Percentiles rank a stretch among this genome's conserved stretches.
Conservation (phyloP, 192 early-diverging fungal species). For the Ambispora gerdemannii region DNA sequence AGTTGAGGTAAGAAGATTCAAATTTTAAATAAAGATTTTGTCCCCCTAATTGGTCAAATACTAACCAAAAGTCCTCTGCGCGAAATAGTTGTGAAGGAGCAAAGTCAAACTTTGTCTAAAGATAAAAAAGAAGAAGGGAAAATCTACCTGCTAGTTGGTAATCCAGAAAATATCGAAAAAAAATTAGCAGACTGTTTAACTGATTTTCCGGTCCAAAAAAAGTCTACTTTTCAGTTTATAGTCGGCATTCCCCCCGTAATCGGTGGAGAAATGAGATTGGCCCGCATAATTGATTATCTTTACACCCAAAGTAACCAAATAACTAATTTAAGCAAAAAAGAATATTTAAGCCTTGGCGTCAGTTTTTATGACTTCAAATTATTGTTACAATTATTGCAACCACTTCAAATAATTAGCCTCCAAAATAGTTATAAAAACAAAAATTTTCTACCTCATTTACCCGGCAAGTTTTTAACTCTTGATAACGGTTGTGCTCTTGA, state of each 20-base stretch:
- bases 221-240: neutral
- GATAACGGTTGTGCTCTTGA: neutral
- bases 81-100: neutral
- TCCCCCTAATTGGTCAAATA: neutral
- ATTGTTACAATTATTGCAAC: constrained; percentile 1
- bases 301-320: neutral
- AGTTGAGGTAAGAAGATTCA: neutral
- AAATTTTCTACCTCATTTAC: neutral
- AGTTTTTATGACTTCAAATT: constrained; percentile 3
- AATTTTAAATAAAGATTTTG: neutral
- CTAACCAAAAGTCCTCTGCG: neutral
- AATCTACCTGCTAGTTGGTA: constrained; percentile 7
- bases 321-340: neutral
- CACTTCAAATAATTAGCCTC: neutral
- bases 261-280: neutral
- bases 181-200: neutral
- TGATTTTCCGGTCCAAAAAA: neutral
- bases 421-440: constrained; percentile 7
- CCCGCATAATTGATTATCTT: constrained; percentile 7
- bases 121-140: too few relatives aligned
- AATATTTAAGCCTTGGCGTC: neutral
- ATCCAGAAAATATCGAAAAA: constrained; percentile 7
- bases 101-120: neutral
- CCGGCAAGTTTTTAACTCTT: neutral
- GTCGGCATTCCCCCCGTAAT: neutral